Percentiles rank a stretch among this genome's conserved stretches.
Conservation (phyloP, 78 protist species). For the Creolimax fragrantissima region DNA sequence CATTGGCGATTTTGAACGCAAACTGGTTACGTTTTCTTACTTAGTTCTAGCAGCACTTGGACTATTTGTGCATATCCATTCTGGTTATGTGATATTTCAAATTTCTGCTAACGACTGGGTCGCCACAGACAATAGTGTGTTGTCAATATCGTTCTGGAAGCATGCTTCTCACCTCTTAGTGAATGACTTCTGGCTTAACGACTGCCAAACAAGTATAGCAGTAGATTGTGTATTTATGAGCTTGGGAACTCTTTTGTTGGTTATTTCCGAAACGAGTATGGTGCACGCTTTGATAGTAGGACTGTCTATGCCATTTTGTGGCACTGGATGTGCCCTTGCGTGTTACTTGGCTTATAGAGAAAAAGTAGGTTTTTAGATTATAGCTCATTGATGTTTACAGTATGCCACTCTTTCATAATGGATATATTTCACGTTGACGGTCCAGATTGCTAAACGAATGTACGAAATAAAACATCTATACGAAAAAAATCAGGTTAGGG, state of each 20-base stretch:
- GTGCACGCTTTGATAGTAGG: not conserved
- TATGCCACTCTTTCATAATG: too few relatives aligned
- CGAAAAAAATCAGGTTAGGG: too few relatives aligned
- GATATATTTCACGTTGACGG: too few relatives aligned
- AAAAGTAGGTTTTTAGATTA: not conserved
- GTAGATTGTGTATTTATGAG: not conserved
- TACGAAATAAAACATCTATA: too few relatives aligned
- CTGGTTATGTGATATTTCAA: not conserved
- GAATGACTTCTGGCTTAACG: not conserved
- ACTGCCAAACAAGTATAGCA: not conserved
- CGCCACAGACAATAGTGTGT: not conserved
- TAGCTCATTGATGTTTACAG: not conserved
- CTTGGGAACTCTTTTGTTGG: not conserved
- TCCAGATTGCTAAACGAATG: too few relatives aligned
- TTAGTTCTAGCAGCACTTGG: not conserved
- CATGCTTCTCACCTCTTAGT: not conserved
- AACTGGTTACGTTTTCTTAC: not conserved
- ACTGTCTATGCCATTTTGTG: not conserved
- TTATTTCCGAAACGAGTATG: not conserved
- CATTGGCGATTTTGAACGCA: too few relatives aligned
- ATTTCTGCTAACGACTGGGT: too few relatives aligned
- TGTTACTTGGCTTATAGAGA: not conserved
- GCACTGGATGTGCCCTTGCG: not conserved
- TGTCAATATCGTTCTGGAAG: not conserved
- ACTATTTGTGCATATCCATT: not conserved